phyloP scores from a whole-genome alignment of 345 rosid genomes.

The Ailanthus altissimus region DNA sequence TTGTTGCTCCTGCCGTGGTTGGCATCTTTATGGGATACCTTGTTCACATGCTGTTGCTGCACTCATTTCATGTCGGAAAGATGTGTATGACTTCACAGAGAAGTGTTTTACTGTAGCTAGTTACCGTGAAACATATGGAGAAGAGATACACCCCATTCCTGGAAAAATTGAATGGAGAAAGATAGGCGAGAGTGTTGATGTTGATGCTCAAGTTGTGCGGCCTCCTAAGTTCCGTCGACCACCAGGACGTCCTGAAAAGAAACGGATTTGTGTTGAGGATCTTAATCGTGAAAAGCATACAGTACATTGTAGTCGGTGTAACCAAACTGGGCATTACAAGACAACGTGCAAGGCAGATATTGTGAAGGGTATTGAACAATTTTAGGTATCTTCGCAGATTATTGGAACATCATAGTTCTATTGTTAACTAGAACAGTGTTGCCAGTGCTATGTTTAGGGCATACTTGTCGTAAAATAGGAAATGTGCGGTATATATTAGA shows the following conservation, averaged over 20 bases:
- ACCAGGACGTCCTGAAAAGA: constrained; percentile 66
- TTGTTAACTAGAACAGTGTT: background rate
- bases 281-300: constrained; percentile 51
- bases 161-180: constrained; percentile 42
- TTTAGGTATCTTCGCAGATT: constrained; percentile 25
- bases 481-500: constrained; percentile 1
- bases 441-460: constrained; percentile 12
- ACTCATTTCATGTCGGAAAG: constrained; percentile 43
- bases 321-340: constrained; percentile 59
- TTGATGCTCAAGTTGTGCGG: constrained; percentile 34
- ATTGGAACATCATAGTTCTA: background rate
- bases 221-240: constrained; percentile 56
- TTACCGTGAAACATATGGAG: constrained; percentile 47
- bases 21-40: constrained; percentile 62
- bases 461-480: constrained; percentile 8
- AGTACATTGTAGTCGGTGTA: constrained; percentile 55
- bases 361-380: constrained; percentile 39
- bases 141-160: constrained; percentile 40
- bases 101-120: constrained; percentile 53
- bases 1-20: constrained; percentile 54
- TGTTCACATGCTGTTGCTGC: constrained; percentile 68
- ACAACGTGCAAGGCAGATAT: constrained; percentile 57
- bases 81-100: constrained; percentile 43
- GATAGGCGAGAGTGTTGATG: constrained; percentile 30
- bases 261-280: constrained; percentile 47